These are phyloP conservation scores for Kwoniella botswanensis DNA, from an alignment of 768 basidiomycete genomes.

Conservation along the genomic window DNA sequence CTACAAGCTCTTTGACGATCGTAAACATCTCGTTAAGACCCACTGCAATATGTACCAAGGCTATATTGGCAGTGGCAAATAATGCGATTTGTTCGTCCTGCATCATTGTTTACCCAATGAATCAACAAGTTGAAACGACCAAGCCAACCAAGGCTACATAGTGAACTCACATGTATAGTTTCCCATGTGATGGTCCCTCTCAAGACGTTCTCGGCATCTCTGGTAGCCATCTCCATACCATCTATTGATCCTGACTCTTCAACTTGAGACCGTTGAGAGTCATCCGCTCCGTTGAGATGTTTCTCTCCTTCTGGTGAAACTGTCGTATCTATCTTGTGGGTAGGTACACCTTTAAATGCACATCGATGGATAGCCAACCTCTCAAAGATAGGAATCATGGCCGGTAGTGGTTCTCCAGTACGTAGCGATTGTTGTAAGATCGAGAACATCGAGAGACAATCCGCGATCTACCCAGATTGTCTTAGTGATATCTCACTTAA, in stretches of 20 bases:
- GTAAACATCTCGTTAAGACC: conserved; percentile 46
- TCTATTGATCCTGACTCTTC: background rate
- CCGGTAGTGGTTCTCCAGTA: conserved; percentile 44
- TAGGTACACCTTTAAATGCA: background rate
- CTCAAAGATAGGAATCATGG: conserved; percentile 51
- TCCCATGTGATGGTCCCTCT: conserved; percentile 32
- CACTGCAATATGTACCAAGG: conserved; percentile 40
- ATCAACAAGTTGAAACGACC: background rate
- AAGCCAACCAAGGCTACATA: background rate
- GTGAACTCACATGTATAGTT: conserved; percentile 28
- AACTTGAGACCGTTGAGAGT: background rate
- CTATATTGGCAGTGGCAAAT: conserved; percentile 52
- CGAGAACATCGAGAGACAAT: conserved; percentile 46
- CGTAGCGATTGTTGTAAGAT: conserved; percentile 46
- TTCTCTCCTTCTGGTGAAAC: background rate
- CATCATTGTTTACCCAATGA: background rate
- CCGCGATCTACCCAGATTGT: conserved; percentile 45
- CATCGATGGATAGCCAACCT: conserved; percentile 42
- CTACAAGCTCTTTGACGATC: conserved; percentile 42
- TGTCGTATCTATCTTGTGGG: background rate
- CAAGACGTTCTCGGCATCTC: conserved; percentile 13
- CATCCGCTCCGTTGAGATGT: background rate
- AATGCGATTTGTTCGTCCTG: conserved; percentile 55
- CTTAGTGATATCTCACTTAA: background rate
- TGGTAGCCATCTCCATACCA: conserved; percentile 21